These are phyloP conservation scores for Iris macrosiphon DNA, from an alignment of 106 monocot genomes.

Conservation along the genomic window DNA sequence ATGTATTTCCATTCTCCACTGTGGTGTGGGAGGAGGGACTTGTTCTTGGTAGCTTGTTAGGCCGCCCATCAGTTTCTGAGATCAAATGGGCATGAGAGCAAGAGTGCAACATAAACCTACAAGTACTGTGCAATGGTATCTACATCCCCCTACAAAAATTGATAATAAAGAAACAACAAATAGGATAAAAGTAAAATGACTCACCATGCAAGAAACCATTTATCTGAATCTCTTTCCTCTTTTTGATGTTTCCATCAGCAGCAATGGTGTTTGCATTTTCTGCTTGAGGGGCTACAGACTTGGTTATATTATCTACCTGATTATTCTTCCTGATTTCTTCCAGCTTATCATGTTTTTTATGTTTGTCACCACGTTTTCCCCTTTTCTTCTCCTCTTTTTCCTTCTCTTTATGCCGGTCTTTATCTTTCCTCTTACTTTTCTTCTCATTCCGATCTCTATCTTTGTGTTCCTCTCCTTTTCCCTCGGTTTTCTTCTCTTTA, in stretches of 20 bases:
- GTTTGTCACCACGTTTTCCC: slow-evolving; percentile 20
- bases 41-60: slow-evolving; percentile 46
- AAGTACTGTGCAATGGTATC: background rate
- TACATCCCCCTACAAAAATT: too few relatives aligned
- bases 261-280: slow-evolving; percentile 1
- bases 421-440: slow-evolving; percentile 26
- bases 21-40: slow-evolving; percentile 20
- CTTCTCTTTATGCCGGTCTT: slow-evolving; percentile 30
- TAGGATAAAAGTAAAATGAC: too few relatives aligned
- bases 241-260: slow-evolving; percentile 39
- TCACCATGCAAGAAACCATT: slow-evolving; percentile 68
- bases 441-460: slow-evolving; percentile 4
- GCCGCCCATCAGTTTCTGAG: slow-evolving; percentile 49
- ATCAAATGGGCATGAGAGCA: slow-evolving; percentile 34
- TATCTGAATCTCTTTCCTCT: slow-evolving; percentile 32
- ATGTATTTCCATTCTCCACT: slow-evolving; percentile 44
- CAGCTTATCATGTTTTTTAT: slow-evolving; percentile 22
- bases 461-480: slow-evolving; percentile 14
- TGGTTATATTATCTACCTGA: slow-evolving; percentile 22
- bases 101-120: slow-evolving; percentile 2
- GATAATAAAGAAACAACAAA: too few relatives aligned
- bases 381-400: slow-evolving; percentile 28
- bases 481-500: slow-evolving; percentile 10
- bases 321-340: slow-evolving; percentile 18
- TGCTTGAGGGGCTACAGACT: slow-evolving; percentile 17